phyloP scores from a whole-genome alignment of 2,329 filamentous ascomycete species.

The Ascocoryne sarcoides region DNA sequence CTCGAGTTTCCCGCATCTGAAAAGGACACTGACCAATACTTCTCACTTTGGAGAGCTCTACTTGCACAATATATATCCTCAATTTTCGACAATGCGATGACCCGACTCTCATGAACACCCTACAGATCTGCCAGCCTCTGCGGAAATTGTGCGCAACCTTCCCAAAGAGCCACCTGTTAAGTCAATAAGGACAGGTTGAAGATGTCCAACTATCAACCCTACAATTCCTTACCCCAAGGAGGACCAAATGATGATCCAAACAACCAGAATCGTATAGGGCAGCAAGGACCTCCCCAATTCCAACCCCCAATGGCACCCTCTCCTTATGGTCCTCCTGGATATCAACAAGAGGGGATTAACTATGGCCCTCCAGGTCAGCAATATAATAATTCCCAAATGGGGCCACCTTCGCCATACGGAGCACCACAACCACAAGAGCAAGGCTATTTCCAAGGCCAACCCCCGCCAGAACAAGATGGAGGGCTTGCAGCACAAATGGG shows the following conservation, averaged over 20 bases:
- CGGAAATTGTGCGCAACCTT: not conserved
- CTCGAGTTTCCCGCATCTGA: too few relatives aligned
- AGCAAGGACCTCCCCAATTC: conserved; percentile 46
- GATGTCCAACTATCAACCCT: conserved; percentile 49
- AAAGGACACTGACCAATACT: too few relatives aligned
- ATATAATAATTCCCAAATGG: conserved; percentile 15
- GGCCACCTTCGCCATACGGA: conserved; percentile 27
- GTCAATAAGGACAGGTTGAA: conserved; percentile 10
- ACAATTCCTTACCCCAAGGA: conserved; percentile 48
- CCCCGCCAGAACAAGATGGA: conserved; percentile 34
- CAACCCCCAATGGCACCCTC: conserved; percentile 44
- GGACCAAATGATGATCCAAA: conserved; percentile 46
- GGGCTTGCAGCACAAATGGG: conserved; percentile 67
- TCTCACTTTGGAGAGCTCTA: too few relatives aligned
- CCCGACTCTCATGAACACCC: conserved; percentile 2
- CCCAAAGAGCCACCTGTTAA: not conserved
- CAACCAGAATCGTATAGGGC: conserved; percentile 41
- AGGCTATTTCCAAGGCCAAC: conserved; percentile 24
- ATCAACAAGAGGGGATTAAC: conserved; percentile 27
- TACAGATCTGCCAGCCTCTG: conserved; percentile 2
- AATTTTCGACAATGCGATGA: too few relatives aligned
- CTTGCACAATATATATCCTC: too few relatives aligned
- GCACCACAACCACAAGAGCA: conserved; percentile 18
- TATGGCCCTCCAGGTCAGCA: conserved; percentile 13
- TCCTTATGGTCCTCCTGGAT: conserved; percentile 30